Conservation (phyloP, 768 basidiomycete genomes). For the Ramaria sp. region DNA sequence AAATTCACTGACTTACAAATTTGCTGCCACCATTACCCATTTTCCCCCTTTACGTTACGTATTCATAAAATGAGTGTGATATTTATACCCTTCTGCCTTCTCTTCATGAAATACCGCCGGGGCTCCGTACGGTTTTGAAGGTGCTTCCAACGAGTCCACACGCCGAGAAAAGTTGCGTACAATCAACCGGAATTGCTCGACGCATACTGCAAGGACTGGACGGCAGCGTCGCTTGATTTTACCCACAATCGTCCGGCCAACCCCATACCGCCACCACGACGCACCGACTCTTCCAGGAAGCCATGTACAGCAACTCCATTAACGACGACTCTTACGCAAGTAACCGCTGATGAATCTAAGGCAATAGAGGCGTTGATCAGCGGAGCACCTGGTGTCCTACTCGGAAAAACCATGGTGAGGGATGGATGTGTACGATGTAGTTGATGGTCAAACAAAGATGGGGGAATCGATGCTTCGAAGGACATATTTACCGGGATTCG, state of each 20-base stretch:
- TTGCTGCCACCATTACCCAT: too few relatives aligned
- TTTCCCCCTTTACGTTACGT: too few relatives aligned
- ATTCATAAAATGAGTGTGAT: too few relatives aligned
- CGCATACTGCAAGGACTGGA: not conserved
- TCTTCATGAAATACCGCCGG: too few relatives aligned
- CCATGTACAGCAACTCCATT: conserved; percentile 1
- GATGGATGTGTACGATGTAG: conserved; percentile 5
- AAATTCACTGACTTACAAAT: too few relatives aligned
- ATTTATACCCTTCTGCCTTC: too few relatives aligned
- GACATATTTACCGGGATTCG: conserved; percentile 69
- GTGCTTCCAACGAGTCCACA: too few relatives aligned
- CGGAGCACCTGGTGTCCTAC: not conserved
- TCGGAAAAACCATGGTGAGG: conserved; percentile 6
- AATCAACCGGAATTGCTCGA: not conserved
- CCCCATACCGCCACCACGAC: conserved; percentile 5
- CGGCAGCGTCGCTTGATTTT: not conserved
- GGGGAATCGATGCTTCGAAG: conserved; percentile 19
- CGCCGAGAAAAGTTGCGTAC: too few relatives aligned
- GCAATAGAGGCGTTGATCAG: conserved; percentile 3
- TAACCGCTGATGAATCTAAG: not conserved
- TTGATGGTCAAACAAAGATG: not conserved
- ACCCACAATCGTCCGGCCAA: conserved; percentile 7
- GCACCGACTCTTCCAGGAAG: conserved; percentile 2
- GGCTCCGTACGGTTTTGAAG: too few relatives aligned
- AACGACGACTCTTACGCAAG: conserved; percentile 2